These are phyloP conservation scores for Protomyces macrosporus DNA, from an alignment of 1,139 yeast genomes.

Conservation along the genomic window DNA sequence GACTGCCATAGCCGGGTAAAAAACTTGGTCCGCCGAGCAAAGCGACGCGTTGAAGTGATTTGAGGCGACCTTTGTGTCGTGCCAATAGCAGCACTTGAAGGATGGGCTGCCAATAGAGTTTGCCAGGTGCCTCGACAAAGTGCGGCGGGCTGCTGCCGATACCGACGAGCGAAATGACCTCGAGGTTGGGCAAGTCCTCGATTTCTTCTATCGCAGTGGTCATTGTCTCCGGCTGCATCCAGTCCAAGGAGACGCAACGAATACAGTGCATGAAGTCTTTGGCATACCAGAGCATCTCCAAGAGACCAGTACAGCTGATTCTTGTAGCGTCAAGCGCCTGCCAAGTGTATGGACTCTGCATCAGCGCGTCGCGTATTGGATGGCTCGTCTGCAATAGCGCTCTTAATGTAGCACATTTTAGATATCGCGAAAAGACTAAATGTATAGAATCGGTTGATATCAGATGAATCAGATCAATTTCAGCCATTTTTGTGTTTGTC, in stretches of 20 bases:
- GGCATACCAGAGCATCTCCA: neutral
- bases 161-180: neutral
- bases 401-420: neutral
- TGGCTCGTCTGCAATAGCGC: neutral
- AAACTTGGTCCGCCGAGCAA: neutral
- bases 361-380: neutral
- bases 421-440: neutral
- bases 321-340: neutral
- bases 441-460: neutral
- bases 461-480: neutral
- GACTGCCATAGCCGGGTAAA: neutral
- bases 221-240: neutral
- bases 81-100: neutral
- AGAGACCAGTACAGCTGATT: neutral
- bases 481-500: too few relatives aligned
- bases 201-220: neutral
- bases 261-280: neutral
- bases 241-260: neutral
- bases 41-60: neutral
- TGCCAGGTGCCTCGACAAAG: neutral
- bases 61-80: neutral
- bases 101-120: neutral
- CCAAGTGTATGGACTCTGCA: neutral
- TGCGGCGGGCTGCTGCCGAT: neutral
- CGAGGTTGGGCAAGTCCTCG: neutral